Base-by-base conservation (phyloP, 257 asterid species). In the Cordia subcordata region DNA sequence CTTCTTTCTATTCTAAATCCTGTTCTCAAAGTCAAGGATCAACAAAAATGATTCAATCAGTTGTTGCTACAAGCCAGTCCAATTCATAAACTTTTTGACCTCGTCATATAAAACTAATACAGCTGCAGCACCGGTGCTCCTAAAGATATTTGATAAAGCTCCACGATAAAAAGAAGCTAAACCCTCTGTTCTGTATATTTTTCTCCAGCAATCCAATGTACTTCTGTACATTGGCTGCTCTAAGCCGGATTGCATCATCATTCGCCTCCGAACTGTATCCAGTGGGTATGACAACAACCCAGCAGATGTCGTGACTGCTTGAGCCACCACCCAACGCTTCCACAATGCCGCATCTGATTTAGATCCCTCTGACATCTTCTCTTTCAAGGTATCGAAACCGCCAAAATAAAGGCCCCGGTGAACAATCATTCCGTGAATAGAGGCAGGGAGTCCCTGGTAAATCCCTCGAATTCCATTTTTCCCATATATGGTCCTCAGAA, bases 241-340 rank as follows among this genome's bases (percentile, higher is more conserved):
- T 27, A 75, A 58, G 11, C 99, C 99, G 5, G 99, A 86, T 51
- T 92, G 97, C 99, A 92, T 92, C 99, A 92, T 92, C 91, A 92
- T 92, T 59, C 99, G 84, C 79, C 99, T 81, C 67, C 97, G 55
- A 21, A 92, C 99, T 0, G 99, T 92, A 60, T 92, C 99, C 38
- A 92, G 58, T 3, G 99, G 99, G 61, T 92, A 92, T 5, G 99
- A 92, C 45, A 88, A 11, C 75, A 92, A 38, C 58, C 97, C 99
- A 1, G 99, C 95, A 11, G 96, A 71, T 2, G 97, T 86, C 2
- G 99, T 92, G 38, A 92, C 96, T 1, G 79, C 99, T 57, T 92
- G 97, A 49, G 99, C 99, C n/a, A 81, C 92, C 0, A 68, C 62
- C 96, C 98, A 88, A 8, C 98, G 85, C 60, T 85, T 88, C 96